A percentile compares a stretch with the other conserved stretches of the same genome.
These are phyloP conservation scores for Cyberlindnera samutprakarnensis DNA, from an alignment of 805 yeast genomes.

Conservation along the genomic window DNA sequence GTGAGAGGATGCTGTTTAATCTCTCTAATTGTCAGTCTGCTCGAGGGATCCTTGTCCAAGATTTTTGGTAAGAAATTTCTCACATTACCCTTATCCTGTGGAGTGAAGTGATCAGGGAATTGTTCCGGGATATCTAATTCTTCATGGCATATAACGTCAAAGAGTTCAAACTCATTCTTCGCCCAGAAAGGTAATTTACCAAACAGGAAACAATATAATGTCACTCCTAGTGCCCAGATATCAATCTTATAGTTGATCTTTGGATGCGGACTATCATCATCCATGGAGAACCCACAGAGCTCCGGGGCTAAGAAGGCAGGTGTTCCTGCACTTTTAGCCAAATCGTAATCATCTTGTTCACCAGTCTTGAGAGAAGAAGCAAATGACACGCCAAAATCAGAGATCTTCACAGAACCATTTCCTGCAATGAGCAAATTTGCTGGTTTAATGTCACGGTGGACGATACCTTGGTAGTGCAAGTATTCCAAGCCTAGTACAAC, in stretches of 20 bases:
- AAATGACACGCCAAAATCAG: constrained; percentile 95
- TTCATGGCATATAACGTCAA: constrained; percentile 68
- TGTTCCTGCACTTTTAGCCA: constrained; percentile 95
- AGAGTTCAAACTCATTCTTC: constrained; percentile 76
- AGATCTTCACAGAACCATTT: constrained; percentile 74
- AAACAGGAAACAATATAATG: constrained; percentile 78
- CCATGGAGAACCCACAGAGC: constrained; percentile 50
- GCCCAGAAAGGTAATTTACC: constrained; percentile 89
- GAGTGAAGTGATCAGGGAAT: constrained; percentile 35
- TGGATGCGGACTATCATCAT: constrained; percentile 26
- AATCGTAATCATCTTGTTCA: constrained; percentile 64
- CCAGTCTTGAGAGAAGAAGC: constrained; percentile 37
- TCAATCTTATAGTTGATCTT: constrained; percentile 78
- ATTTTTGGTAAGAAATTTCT: constrained; percentile 54
- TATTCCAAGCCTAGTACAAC: constrained; percentile 86
- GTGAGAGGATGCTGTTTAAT: constrained; percentile 75
- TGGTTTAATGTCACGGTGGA: constrained; percentile 94
- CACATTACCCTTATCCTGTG: constrained; percentile 34
- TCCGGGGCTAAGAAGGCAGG: constrained; percentile 98
- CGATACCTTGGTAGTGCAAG: constrained; percentile 81
- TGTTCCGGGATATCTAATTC: constrained; percentile 49
- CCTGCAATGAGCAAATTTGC: constrained; percentile 74
- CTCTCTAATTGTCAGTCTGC: constrained; percentile 61
- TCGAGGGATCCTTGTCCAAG: constrained; percentile 60
- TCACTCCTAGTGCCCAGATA: constrained; percentile 97